These are phyloP conservation scores for Curvularia spicifera DNA, from an alignment of 2,329 filamentous ascomycete species.

Conservation along the genomic window DNA sequence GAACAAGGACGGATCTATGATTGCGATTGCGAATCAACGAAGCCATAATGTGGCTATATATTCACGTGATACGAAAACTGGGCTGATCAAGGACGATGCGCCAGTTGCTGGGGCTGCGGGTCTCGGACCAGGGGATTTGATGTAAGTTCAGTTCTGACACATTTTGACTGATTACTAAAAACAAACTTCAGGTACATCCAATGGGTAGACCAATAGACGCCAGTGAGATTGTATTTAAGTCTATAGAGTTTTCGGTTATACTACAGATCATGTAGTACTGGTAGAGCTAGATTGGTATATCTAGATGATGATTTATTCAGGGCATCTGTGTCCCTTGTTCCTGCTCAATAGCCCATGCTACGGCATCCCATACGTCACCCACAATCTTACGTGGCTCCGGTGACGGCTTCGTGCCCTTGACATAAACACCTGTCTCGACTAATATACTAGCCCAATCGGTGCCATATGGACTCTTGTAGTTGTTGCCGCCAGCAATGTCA, in stretches of 20 bases:
- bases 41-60: slow-evolving; percentile 68
- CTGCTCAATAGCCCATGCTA: slow-evolving; percentile 73
- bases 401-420: slow-evolving; percentile 60
- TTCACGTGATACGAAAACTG: slow-evolving; percentile 64
- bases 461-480: slow-evolving; percentile 69
- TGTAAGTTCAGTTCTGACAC: slow-evolving; percentile 14
- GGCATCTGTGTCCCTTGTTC: slow-evolving; percentile 55
- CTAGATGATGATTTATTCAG: slow-evolving; percentile 7
- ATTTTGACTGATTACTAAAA: neutral
- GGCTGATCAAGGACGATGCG: slow-evolving; percentile 59
- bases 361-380: slow-evolving; percentile 76
- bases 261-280: neutral
- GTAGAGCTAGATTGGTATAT: neutral
- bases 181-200: slow-evolving; percentile 8
- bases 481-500: slow-evolving; percentile 87
- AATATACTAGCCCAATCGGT: slow-evolving; percentile 80
- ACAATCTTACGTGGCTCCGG: slow-evolving; percentile 70
- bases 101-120: slow-evolving; percentile 44
- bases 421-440: slow-evolving; percentile 81
- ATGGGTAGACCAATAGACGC: slow-evolving; percentile 8
- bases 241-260: neutral
- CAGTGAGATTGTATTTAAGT: neutral
- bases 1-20: slow-evolving; percentile 67
- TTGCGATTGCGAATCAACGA: slow-evolving; percentile 70
- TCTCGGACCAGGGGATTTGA: slow-evolving; percentile 34